A percentile compares a stretch with the other conserved stretches of the same genome.
Conservation (phyloP, 176 grass and related monocot genomes). For the Poa pratensis region DNA sequence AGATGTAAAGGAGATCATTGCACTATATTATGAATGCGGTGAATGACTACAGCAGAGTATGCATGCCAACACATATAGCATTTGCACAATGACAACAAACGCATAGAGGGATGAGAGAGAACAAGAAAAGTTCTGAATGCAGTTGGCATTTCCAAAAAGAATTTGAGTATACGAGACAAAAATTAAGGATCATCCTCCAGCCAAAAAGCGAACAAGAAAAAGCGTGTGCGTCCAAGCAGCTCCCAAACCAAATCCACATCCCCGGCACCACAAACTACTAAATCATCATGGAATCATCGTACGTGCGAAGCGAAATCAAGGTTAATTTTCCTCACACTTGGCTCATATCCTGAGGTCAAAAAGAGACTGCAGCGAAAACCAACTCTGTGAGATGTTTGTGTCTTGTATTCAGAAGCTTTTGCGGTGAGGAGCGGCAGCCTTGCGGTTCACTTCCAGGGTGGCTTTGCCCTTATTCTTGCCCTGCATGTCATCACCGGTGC, state of each 20-base stretch:
- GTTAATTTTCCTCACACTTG: constrained; percentile 15
- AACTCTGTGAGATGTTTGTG: background rate
- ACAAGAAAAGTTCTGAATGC: background rate
- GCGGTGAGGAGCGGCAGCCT: background rate
- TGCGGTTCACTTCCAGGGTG: background rate
- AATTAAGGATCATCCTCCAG: constrained; percentile 24
- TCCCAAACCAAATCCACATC: constrained; percentile 13
- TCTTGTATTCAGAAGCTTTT: constrained; percentile 32
- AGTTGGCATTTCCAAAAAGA: background rate
- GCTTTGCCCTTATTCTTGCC: constrained; percentile 16
- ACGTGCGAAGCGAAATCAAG: constrained; percentile 23
- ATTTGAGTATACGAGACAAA: background rate
- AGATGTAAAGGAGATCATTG: background rate
- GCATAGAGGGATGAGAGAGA: background rate
- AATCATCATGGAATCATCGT: constrained; percentile 15
- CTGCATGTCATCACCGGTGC: background rate
- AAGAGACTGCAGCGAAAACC: background rate
- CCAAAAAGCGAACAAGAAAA: background rate
- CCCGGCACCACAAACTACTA: background rate
- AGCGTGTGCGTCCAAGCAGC: background rate
- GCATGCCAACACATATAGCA: background rate
- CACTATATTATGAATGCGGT: no score
- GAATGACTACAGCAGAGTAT: background rate
- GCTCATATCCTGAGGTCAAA: background rate
- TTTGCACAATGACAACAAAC: background rate